Evolutionary conservation across 371 early-diverging fungal species (phyloP).

Genomic region (Mucor velutinosus): DNA sequence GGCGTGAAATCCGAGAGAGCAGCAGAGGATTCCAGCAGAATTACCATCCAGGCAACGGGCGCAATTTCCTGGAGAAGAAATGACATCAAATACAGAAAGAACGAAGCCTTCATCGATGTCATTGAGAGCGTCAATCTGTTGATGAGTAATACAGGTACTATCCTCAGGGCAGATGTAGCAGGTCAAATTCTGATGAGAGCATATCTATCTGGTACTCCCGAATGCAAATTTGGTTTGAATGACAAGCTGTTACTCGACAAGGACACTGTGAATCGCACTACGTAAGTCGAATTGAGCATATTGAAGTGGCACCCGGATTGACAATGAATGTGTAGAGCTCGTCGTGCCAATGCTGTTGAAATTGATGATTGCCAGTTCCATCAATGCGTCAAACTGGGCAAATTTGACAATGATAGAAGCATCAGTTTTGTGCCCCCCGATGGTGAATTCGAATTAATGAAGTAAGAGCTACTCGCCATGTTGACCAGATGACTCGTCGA

Average conservation of each 20-base stretch:
- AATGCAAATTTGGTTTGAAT: conserved; percentile 93
- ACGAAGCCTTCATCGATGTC: conserved; percentile 91
- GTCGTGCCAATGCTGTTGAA: conserved; percentile 70
- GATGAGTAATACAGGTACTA: conserved; percentile 80
- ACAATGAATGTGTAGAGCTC: conserved; percentile 27
- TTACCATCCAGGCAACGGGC: conserved; percentile 91
- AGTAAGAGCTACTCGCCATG: conserved; percentile 35
- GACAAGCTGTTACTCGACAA: conserved; percentile 81
- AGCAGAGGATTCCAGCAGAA: conserved; percentile 72
- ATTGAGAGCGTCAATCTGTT: conserved; percentile 87
- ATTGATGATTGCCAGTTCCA: conserved; percentile 93
- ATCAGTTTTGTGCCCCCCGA: conserved; percentile 98
- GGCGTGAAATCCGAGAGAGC: conserved; percentile 81
- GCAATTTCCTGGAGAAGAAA: conserved; percentile 88
- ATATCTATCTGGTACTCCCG: conserved; percentile 97
- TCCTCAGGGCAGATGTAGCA: conserved; percentile 78
- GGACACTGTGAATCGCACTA: conserved; percentile 53
- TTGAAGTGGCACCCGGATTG: background rate
- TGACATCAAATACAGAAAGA: conserved; percentile 89
- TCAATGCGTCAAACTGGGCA: conserved; percentile 87
- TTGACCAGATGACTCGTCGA: background rate
- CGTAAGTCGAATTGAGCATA: conserved; percentile 19
- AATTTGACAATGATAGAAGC: conserved; percentile 80
- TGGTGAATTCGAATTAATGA: conserved; percentile 95
- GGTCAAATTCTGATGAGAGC: conserved; percentile 94